Evolutionary conservation across 176 grass and related monocot species (phyloP).

Genomic region (Paspalum notatum): DNA sequence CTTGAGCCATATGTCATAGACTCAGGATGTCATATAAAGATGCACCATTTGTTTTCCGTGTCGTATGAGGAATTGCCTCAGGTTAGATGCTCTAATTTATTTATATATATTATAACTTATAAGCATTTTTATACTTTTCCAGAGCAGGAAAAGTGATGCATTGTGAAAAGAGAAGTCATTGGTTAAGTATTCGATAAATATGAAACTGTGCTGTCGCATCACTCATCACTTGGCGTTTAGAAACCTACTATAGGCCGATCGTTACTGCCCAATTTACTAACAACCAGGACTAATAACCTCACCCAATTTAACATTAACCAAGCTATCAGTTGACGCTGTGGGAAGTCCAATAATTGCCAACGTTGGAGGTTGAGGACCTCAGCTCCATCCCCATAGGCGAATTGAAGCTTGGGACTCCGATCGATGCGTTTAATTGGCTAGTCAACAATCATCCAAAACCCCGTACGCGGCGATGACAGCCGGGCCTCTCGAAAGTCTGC

Average conservation of each 20-base stretch:
- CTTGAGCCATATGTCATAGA: no score
- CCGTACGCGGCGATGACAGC: conserved; percentile 43
- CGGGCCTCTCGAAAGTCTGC: not conserved
- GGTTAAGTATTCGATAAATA: not conserved
- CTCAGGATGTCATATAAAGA: no score
- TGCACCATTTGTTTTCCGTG: no score
- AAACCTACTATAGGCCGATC: not conserved
- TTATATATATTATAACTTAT: no score
- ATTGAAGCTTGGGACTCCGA: conserved; percentile 10
- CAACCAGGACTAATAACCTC: not conserved
- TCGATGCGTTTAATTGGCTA: not conserved
- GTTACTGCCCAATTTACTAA: not conserved
- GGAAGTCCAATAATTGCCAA: conserved; percentile 19
- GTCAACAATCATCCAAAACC: not conserved
- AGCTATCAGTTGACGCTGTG: not conserved
- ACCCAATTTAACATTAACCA: conserved; percentile 10
- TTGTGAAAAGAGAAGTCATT: no score
- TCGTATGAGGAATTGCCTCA: no score
- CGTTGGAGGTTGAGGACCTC: not conserved
- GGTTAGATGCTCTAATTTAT: no score
- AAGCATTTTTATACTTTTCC: no score
- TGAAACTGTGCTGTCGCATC: not conserved
- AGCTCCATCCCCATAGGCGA: not conserved
- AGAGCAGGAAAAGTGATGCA: no score
- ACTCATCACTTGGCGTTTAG: not conserved